Conservation (phyloP, 2,329 filamentous ascomycete species). For the Colletotrichum higginsianum region DNA sequence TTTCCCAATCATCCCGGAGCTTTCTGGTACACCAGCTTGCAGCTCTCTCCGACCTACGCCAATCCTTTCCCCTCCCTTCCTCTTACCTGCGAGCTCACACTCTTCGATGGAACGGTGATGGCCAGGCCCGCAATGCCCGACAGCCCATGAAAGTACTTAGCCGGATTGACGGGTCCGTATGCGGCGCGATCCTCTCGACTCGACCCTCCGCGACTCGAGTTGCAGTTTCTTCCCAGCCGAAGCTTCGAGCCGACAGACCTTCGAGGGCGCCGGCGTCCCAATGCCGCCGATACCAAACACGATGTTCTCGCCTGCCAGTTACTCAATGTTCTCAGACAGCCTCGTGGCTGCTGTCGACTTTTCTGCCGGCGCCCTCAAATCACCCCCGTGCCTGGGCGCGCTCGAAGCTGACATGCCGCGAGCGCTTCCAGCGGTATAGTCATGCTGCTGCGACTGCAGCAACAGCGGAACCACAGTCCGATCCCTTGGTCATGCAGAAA, state of each 20-base stretch:
- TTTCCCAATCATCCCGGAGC: slow-evolving; percentile 33
- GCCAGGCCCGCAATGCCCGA: slow-evolving; percentile 58
- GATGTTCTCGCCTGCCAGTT: slow-evolving; percentile 10
- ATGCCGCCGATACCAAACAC: slow-evolving; percentile 7
- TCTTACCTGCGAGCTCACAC: slow-evolving; percentile 1
- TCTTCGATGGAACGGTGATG: slow-evolving; percentile 39
- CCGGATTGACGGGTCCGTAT: slow-evolving; percentile 73
- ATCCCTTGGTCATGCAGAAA: background rate
- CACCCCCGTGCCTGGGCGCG: slow-evolving; percentile 41
- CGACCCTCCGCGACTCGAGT: slow-evolving; percentile 52
- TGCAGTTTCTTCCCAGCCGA: slow-evolving; percentile 29
- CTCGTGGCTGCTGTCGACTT: slow-evolving; percentile 60
- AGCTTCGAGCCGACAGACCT: slow-evolving; percentile 35
- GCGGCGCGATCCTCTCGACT: slow-evolving; percentile 67
- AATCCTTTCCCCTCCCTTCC: background rate
- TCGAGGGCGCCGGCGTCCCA: slow-evolving; percentile 33
- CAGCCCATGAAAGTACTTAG: slow-evolving; percentile 73
- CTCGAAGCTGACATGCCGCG: slow-evolving; percentile 16
- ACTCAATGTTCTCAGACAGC: slow-evolving; percentile 52
- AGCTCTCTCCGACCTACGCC: slow-evolving; percentile 15
- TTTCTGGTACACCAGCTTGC: slow-evolving; percentile 29
- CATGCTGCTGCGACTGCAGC: slow-evolving; percentile 42
- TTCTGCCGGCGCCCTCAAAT: slow-evolving; percentile 49
- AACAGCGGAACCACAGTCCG: slow-evolving; percentile 42
- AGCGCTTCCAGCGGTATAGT: slow-evolving; percentile 30